Percentiles rank a stretch among this genome's conserved stretches.
phyloP scores from a whole-genome alignment of 2,329 filamentous ascomycete species.

The Tricladium varicosporioides region DNA sequence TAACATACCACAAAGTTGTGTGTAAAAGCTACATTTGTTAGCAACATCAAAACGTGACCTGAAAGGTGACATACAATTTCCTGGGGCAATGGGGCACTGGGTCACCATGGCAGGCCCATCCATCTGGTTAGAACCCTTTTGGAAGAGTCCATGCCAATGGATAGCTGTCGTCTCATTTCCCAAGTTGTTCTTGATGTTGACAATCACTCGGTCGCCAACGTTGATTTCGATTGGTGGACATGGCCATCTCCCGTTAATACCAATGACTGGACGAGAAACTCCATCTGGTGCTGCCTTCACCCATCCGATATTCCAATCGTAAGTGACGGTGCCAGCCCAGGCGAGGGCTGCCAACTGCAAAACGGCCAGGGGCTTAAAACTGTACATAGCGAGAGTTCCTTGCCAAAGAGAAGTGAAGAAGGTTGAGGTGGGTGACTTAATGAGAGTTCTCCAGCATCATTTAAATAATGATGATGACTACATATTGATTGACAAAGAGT shows the following conservation, averaged over 20 bases:
- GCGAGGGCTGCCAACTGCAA: constrained; percentile 10
- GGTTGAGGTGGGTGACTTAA: too few species aligned
- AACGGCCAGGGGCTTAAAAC: neutral
- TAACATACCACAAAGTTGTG: constrained; percentile 66
- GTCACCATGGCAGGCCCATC: constrained; percentile 65
- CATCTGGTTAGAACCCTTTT: constrained; percentile 65
- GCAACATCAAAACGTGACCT: neutral
- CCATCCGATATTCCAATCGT: constrained; percentile 41
- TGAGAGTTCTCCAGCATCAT: too few species aligned
- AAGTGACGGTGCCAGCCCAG: constrained; percentile 35
- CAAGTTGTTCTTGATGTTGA: constrained; percentile 49
- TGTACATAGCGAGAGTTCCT: neutral
- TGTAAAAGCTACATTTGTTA: constrained; percentile 43
- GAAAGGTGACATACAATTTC: constrained; percentile 37
- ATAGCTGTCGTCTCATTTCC: constrained; percentile 58
- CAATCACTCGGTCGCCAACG: constrained; percentile 47
- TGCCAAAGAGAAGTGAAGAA: too few species aligned
- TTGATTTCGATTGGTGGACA: constrained; percentile 51
- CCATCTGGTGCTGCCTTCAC: constrained; percentile 39
- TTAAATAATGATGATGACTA: too few species aligned
- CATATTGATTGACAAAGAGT: too few species aligned
- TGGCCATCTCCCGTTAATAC: constrained; percentile 62
- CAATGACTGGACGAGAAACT: constrained; percentile 46
- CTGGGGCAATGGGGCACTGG: constrained; percentile 64
- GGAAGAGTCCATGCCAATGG: constrained; percentile 68